Evolutionary conservation across 768 basidiomycete species (phyloP), one percentile per base, ranked within the genome.

Genomic region (Amanita phalloides): DNA sequence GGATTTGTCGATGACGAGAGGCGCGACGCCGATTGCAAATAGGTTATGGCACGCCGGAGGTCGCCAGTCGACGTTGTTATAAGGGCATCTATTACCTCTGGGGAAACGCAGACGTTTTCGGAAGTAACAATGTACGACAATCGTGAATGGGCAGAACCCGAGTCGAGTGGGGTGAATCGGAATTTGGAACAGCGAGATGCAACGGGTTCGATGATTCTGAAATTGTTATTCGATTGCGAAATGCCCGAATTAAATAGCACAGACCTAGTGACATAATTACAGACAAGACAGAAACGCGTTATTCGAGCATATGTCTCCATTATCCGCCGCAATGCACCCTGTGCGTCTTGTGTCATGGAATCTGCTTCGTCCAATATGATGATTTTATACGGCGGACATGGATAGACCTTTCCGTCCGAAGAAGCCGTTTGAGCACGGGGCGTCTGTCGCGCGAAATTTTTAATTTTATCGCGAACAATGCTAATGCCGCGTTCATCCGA

Each of bases 141-240:
- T 47, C 96, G 80, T 11, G 75, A 64, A 37, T 81, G 75, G 4
- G 92, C 84, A 6, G 92, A 92, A 11, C 71, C 64, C 13, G 82
- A 68, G 63, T 94, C 93, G 23, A 99, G 76, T 2, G 96, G 90
- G 9, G 89, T 91, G 70, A 99, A 99, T 37, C 96, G 86, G 69
- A 99, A 99, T 70, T 99, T 99, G 44, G 92, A 95, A 68, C 96
- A 99, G 49, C 96, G 85, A n/a, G 94, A 97, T 20, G 96, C 91
- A 23, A 99, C 77, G 0, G 96, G 96, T 63, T 99, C 96, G 51
- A 99, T 99, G 55, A 99, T 99, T 58, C 95, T 99, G 57, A 38
- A 32, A 43, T 41, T 20, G 36, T 36, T 33, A 21, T 35, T 28
- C 10, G 30, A 23, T 35, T 33, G 30, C 38, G 44, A 20, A 38